Base-by-base conservation (phyloP, 1,284 basidiomycete species). In the Cryptococcus wingfieldii region DNA sequence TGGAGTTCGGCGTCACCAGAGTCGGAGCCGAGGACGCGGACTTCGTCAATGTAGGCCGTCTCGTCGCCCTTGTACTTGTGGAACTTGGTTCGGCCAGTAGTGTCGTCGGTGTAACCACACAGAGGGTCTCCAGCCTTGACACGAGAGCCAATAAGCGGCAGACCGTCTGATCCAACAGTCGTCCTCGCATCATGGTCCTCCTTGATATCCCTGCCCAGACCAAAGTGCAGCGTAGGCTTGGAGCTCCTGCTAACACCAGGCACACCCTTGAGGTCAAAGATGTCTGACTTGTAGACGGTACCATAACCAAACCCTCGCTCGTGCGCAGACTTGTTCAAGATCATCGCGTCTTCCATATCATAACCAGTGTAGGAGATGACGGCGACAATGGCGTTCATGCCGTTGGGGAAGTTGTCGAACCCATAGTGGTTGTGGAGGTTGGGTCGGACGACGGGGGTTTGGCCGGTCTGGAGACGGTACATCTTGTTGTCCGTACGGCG, bases 281-380 rank as follows among this genome's bases (percentile, higher is more conserved):
- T 89, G 71, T 95, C 86, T 5, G 90, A 88, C 78, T 98, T 98
- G 83, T 98, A 98, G 41, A 99, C 85, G 1, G 93, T 92, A 23
- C 96, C 96, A 72, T 98, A 97, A 0, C 83, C 93, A 73, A 99
- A 99, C 0, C 96, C 96, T 44, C 96, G 87, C 78, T 99, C 96
- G 74, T 98, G 93, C 4, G 92, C 89, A 4, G 93, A 98, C 80
- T 98, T 98, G 80, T 99, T 99, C 52, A 99, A 79, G 66, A 99
- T 98, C 96, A 99, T 99, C 60, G 96, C 96, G 69, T 99, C 96
- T 79, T 99, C 96, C 96, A 99, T 99, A 76, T 99, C 96, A 78
- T 99, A 99, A 6, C 96, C 96, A 0, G 96, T 99, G 77, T 99
- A 99, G 0, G 96, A 98, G 66, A 99, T 98, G 72, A 99, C 96